Conservation (phyloP, 805 yeast species). For the Pichia heedii region DNA sequence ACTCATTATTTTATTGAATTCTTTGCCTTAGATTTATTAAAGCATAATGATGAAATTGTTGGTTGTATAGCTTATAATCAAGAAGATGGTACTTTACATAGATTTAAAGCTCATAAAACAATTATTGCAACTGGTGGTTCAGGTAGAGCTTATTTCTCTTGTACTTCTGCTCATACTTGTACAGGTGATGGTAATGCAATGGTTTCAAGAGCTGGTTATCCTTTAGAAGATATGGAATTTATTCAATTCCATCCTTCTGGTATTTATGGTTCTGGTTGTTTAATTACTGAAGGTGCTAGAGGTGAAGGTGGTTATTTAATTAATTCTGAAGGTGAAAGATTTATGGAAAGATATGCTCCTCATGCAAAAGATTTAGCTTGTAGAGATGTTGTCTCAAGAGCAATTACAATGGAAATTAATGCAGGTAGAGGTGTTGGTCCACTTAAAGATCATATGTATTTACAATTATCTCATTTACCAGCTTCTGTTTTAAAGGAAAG, state of each 20-base stretch:
- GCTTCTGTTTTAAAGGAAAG: conserved; percentile 87
- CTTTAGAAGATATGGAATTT: conserved; percentile 94
- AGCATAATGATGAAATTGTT: conserved; percentile 92
- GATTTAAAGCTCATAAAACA: conserved; percentile 95
- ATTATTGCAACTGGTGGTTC: conserved; percentile 98
- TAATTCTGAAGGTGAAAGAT: conserved; percentile 97
- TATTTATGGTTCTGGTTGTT: conserved; percentile 97
- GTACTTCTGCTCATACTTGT: conserved; percentile 99
- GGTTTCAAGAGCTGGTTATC: conserved; percentile 98
- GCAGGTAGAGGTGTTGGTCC: conserved; percentile 99
- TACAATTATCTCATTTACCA: conserved; percentile 92
- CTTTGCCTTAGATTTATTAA: conserved; percentile 89
- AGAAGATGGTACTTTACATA: conserved; percentile 97
- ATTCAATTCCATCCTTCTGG: conserved; percentile 99
- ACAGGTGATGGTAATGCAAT: conserved; percentile 99
- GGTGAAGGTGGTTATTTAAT: conserved; percentile 99
- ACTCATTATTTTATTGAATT: conserved; percentile 97
- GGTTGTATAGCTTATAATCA: conserved; percentile 97
- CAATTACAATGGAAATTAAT: conserved; percentile 96
- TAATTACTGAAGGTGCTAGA: conserved; percentile 99
- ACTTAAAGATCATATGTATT: conserved; percentile 85
- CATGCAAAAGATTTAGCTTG: conserved; percentile 97
- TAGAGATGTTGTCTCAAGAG: conserved; percentile 96
- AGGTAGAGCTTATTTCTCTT: conserved; percentile 96
- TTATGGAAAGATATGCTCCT: conserved; percentile 99